phyloP scores from a whole-genome alignment of 2,329 filamentous ascomycete species.

The Aaosphaeria arxii region DNA sequence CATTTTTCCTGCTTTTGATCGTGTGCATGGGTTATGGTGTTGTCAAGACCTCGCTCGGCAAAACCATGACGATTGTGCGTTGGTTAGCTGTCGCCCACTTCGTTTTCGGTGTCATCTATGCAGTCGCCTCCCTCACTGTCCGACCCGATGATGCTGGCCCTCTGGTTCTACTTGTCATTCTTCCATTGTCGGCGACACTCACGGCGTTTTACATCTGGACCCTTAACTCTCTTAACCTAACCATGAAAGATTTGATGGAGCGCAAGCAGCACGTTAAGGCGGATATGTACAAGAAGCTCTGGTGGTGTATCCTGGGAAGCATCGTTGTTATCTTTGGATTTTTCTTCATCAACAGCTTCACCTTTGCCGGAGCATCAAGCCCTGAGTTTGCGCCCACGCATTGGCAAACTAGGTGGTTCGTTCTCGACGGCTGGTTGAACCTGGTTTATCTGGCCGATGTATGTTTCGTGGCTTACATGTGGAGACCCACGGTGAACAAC shows the following conservation, averaged over 20 bases:
- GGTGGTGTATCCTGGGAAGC: constrained; percentile 93
- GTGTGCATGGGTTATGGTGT: constrained; percentile 99
- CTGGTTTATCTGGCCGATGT: constrained; percentile 94
- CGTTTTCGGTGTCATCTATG: constrained; percentile 90
- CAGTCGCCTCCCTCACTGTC: constrained; percentile 82
- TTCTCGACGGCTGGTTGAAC: constrained; percentile 96
- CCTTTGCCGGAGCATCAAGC: constrained; percentile 79
- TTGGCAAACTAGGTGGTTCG: constrained; percentile 97
- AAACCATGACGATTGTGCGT: constrained; percentile 91
- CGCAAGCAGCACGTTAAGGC: constrained; percentile 93
- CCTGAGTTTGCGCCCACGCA: constrained; percentile 93
- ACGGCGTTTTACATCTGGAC: constrained; percentile 99
- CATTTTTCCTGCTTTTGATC: constrained; percentile 95
- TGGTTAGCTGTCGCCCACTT: constrained; percentile 91
- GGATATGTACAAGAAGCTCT: constrained; percentile 95
- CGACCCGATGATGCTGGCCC: constrained; percentile 87
- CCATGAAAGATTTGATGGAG: constrained; percentile 93
- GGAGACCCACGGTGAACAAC: constrained; percentile 96
- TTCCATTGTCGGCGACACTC: constrained; percentile 85
- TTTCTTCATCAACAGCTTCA: constrained; percentile 98
- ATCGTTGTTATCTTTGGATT: constrained; percentile 96
- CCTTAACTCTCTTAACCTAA: constrained; percentile 87
- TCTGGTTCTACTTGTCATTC: constrained; percentile 85
- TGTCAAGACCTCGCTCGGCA: constrained; percentile 87
- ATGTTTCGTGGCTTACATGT: constrained; percentile 88